Evolutionary conservation across 108 stramenopile species (phyloP), one percentile per base, ranked within the genome.

Genomic region (Nitzschia sp.): DNA sequence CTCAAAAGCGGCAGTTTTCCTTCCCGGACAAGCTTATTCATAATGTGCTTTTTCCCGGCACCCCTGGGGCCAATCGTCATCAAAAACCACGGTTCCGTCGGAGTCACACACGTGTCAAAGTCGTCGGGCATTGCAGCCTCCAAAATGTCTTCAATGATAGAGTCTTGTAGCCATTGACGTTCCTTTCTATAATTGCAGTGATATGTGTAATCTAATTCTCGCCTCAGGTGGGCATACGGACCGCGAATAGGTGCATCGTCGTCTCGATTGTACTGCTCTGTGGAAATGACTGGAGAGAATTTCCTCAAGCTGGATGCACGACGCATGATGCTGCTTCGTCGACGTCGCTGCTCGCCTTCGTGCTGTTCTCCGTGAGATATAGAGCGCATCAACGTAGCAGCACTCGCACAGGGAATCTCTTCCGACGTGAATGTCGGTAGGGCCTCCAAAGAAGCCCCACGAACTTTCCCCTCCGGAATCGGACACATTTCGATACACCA

Each of bases 81-180:
- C 29, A 95, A 80, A 32, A 91, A 60, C 88, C 88, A 95, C 19
- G 88, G 89, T 63, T 91, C 86, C 38, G 83, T 88, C 3, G 91
- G 91, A 27, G 91, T 90, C 21, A 64, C 58, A 23, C 69, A 46
- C 28, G 26, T 53, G 18, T 30, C 18, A 17, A 23, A 35, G 38
- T 64, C 71, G 27, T 32, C 51, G 6, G 66, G 35, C 24, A 56
- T 17, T 21, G 26, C 17, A 13, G 54, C 54, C 11, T 65, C 73
- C 30, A 89, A 51, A 24, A 88, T 57, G 46, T 83, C 83, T 5
- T 84, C 80, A 33, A 95, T 85, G 30, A 94, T 86, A 31, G 70
- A 74, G 77, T 95, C 94, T 73, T 97, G 97, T 5, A 96, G 80
- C 80, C 83, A 79, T 71, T 96, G 95, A 27, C 97, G 76, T 48